Percentiles rank a stretch among this genome's conserved stretches.
Conservation (phyloP, 768 basidiomycete genomes). For the Lactarius sanguifluus region DNA sequence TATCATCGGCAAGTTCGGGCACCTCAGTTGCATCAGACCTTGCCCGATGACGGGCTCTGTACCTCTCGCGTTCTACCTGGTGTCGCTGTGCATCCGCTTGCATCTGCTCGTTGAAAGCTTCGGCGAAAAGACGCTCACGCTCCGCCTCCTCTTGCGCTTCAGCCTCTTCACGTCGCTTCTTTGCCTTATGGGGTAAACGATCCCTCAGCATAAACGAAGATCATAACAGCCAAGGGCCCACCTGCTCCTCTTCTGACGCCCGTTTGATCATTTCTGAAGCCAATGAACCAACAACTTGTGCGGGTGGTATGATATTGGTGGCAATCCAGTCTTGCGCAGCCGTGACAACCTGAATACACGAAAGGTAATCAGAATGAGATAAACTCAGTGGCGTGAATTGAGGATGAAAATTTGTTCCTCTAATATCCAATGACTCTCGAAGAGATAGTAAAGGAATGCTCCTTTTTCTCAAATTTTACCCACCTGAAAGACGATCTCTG, state of each 20-base stretch:
- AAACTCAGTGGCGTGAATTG: neutral
- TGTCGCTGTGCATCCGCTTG: slow-evolving; percentile 63
- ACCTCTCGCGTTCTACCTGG: slow-evolving; percentile 51
- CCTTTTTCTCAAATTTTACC: slow-evolving; percentile 28
- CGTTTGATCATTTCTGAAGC: slow-evolving; percentile 78
- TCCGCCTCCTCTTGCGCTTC: slow-evolving; percentile 51
- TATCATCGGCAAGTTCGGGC: slow-evolving; percentile 40
- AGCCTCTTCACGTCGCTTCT: slow-evolving; percentile 55
- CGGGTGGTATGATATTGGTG: slow-evolving; percentile 52
- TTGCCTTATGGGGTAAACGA: slow-evolving; percentile 19
- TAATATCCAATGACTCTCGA: neutral
- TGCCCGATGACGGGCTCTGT: slow-evolving; percentile 59
- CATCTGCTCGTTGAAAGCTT: slow-evolving; percentile 64
- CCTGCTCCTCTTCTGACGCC: slow-evolving; percentile 67
- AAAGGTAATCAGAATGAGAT: neutral
- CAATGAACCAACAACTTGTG: slow-evolving; percentile 65
- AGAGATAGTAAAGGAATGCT: neutral
- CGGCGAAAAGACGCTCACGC: slow-evolving; percentile 45
- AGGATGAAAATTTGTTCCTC: neutral
- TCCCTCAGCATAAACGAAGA: neutral
- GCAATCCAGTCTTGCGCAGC: slow-evolving; percentile 72
- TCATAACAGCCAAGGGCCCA: slow-evolving; percentile 35
- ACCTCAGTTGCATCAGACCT: slow-evolving; percentile 72
- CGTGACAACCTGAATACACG: slow-evolving; percentile 54
- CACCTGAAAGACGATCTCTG: slow-evolving; percentile 80